Evolutionary conservation across 176 grass and related monocot genomes (phyloP).

Genomic region (Typha latifolia): DNA sequence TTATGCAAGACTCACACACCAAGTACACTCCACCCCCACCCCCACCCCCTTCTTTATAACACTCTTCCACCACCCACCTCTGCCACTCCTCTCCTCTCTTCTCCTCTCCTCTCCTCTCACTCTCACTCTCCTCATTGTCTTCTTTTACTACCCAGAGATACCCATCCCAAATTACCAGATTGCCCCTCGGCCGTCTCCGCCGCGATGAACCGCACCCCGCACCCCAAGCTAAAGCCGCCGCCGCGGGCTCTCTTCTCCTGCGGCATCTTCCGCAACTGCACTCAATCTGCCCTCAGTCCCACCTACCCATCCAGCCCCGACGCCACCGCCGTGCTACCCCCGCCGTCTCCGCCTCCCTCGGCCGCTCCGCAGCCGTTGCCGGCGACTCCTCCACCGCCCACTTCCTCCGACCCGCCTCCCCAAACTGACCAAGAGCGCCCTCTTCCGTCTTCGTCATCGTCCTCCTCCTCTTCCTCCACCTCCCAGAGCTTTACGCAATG

Average conservation of each 20-base stretch:
- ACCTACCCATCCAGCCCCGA: neutral
- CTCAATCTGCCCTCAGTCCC: constrained; percentile 54
- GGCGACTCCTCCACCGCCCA: constrained; percentile 2
- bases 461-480: constrained; percentile 54
- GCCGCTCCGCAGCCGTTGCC: neutral
- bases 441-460: constrained; percentile 38
- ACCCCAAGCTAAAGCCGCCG: constrained; percentile 53
- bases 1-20: too few species aligned
- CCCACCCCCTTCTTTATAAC: too few species aligned
- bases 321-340: constrained; percentile 19
- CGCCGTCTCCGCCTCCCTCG: neutral
- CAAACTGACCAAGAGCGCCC: neutral
- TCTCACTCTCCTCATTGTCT: too few species aligned
- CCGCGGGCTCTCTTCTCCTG: constrained; percentile 69
- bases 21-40: too few species aligned
- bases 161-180: too few species aligned
- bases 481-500: constrained; percentile 88
- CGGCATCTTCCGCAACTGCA: constrained; percentile 79
- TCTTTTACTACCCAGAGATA: too few species aligned
- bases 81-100: too few species aligned
- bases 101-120: too few species aligned
- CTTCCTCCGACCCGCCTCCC: neutral
- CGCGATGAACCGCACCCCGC: neutral
- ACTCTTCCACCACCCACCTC: too few species aligned
- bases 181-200: neutral